Conservation (phyloP, 495 filamentous ascomycete genomes). For the Immersiella caudata region DNA sequence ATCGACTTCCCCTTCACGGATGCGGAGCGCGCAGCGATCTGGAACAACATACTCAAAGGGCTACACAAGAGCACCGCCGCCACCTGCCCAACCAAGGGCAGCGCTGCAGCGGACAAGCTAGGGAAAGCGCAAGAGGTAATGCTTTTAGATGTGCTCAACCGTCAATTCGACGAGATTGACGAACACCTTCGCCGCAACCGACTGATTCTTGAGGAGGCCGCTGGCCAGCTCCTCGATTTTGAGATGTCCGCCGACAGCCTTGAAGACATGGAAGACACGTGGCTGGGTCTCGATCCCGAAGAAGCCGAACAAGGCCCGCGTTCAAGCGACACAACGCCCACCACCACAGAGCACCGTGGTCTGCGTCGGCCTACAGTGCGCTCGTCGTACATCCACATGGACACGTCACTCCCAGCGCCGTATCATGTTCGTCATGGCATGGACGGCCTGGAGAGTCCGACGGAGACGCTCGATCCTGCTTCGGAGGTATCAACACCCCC, state of each 20-base stretch:
- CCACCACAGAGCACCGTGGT: background rate
- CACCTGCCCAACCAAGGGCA: background rate
- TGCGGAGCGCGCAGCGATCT: conserved; percentile 29
- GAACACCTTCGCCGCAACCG: conserved; percentile 30
- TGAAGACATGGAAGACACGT: conserved; percentile 20
- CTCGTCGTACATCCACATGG: conserved; percentile 24
- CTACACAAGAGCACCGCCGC: conserved; percentile 12
- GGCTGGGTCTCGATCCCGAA: conserved; percentile 2
- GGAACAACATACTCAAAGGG: conserved; percentile 29
- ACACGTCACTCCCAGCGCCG: conserved; percentile 12
- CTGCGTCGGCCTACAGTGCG: conserved; percentile 27
- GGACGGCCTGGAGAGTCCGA: conserved; percentile 29
- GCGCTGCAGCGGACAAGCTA: background rate
- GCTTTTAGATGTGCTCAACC: conserved; percentile 16
- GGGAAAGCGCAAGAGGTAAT: conserved; percentile 19
- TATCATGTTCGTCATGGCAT: conserved; percentile 16
- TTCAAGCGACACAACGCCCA: background rate
- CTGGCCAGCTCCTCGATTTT: conserved; percentile 28
- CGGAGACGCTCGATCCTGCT: conserved; percentile 35
- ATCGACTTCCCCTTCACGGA: conserved; percentile 33
- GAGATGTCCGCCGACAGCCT: conserved; percentile 16
- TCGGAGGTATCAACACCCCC: conserved; percentile 35
- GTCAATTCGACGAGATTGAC: conserved; percentile 28
- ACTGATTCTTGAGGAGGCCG: conserved; percentile 20
- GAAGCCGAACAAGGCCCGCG: background rate